Conservation (phyloP, 148 eudicot species). For the Polygonum aviculare region DNA sequence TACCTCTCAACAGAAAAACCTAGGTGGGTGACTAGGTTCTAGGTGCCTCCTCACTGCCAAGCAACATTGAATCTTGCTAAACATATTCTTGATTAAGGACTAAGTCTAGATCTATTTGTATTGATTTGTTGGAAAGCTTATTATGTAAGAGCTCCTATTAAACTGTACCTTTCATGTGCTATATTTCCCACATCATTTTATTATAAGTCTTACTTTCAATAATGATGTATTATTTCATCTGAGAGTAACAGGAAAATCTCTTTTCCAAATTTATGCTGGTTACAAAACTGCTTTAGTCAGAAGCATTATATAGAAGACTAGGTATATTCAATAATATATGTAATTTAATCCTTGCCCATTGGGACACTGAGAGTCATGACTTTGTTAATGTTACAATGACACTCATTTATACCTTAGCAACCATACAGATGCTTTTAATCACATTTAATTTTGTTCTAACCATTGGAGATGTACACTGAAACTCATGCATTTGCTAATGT, state of each 20-base stretch:
- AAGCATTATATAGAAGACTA: background rate
- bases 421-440: background rate
- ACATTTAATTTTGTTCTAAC: background rate
- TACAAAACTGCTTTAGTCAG: background rate
- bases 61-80: background rate
- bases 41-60: too few species aligned
- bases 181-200: background rate
- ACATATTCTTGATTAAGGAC: background rate
- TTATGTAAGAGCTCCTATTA: background rate
- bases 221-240: background rate
- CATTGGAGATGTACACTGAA: background rate
- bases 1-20: too few species aligned
- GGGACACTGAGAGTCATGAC: background rate
- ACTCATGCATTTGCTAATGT: background rate
- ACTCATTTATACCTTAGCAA: background rate
- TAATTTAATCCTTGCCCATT: too few species aligned
- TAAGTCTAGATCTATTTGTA: background rate
- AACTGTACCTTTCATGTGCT: background rate
- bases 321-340: too few species aligned
- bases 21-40: too few species aligned
- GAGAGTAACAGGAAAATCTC: background rate
- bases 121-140: background rate
- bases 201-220: background rate
- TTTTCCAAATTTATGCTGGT: background rate
- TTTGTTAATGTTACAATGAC: background rate